These are phyloP conservation scores for Aspergillus sp. DNA, from an alignment of 2,329 filamentous ascomycete genomes.

Conservation along the genomic window DNA sequence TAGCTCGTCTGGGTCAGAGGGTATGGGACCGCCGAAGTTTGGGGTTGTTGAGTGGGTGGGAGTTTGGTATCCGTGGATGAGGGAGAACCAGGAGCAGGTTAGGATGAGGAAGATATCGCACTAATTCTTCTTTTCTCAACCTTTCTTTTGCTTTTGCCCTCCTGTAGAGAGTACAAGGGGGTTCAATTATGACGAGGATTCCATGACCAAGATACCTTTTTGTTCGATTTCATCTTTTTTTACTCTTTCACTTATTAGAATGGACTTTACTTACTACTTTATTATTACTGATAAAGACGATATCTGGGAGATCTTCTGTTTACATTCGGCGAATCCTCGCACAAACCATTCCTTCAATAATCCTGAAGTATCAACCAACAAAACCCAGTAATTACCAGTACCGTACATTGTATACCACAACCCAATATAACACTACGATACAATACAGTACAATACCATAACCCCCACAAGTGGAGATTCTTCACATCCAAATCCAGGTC, in stretches of 20 bases:
- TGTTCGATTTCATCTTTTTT: neutral
- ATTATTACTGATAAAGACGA: neutral
- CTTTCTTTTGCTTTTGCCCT: neutral
- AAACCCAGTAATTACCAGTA: no score
- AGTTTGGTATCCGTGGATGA: constrained; percentile 41
- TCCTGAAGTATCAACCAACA: no score
- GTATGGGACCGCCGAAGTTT: constrained; percentile 24
- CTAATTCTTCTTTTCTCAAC: neutral
- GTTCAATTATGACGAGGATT: neutral
- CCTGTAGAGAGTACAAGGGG: neutral
- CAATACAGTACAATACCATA: no score
- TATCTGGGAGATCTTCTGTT: no score
- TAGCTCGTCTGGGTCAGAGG: constrained; percentile 6
- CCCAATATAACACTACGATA: no score
- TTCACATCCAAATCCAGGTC: no score
- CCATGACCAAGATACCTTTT: neutral
- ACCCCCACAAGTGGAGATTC: no score
- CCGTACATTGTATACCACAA: no score
- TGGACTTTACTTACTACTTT: neutral
- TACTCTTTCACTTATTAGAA: neutral
- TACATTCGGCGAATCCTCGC: no score
- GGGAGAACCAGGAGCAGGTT: constrained; percentile 22
- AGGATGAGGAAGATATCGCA: neutral
- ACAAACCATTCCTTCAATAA: no score
- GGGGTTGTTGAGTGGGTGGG: constrained; percentile 36